Evolutionary conservation across 495 filamentous ascomycete genomes (phyloP), one percentile per base, ranked within the genome.

Genomic region (Wilcoxina mikolae): DNA sequence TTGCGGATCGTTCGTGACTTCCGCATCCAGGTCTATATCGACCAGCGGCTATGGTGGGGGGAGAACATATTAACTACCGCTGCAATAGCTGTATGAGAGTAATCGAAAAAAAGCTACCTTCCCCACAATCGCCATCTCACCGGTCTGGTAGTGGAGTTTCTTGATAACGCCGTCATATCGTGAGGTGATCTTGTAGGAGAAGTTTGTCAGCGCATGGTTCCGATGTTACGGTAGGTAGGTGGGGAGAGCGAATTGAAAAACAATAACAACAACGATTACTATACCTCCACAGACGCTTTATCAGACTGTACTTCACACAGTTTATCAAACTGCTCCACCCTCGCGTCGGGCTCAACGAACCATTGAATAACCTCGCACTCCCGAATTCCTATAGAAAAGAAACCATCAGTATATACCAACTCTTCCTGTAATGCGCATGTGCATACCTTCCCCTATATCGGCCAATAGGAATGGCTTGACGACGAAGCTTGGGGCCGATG

Each of bases 331-430:
- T 99, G 87, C 72, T 96, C 89, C 60, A 99, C 87, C 51, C 87
- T 80, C 23, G 93, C 93, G 48, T 85, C 89, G 49, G 94, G 89
- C 68, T 95, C 83, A 56, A 96, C 91, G 68, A 95, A 99, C 93
- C 93, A 99, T 73, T 96, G 93, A 60, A 96, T 96, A 64, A 99
- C 85, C 68, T 96, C 90, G 68, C 91, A 93, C 71, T 98, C 91
- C 59, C 87, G 86, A 64, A 96, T 98, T 46, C 91, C 88, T 95
- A 55, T 38, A 33, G 5, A 43, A 59, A 60, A n/a, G n/a, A n/a
- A 18, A 56, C 44, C 38, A 52, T 44, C 5, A 20, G n/a, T n/a
- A n/a, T n/a, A n/a, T n/a, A n/a, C n/a, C n/a, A n/a, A n/a, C 15
- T 38, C n/a, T 28, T 28, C 47, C 17, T 53, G 12, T 27, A 22